Percentiles rank a stretch among this genome's conserved stretches.
phyloP scores from a whole-genome alignment of 2,329 filamentous ascomycete species.

The Amylocarpus encephaloides region DNA sequence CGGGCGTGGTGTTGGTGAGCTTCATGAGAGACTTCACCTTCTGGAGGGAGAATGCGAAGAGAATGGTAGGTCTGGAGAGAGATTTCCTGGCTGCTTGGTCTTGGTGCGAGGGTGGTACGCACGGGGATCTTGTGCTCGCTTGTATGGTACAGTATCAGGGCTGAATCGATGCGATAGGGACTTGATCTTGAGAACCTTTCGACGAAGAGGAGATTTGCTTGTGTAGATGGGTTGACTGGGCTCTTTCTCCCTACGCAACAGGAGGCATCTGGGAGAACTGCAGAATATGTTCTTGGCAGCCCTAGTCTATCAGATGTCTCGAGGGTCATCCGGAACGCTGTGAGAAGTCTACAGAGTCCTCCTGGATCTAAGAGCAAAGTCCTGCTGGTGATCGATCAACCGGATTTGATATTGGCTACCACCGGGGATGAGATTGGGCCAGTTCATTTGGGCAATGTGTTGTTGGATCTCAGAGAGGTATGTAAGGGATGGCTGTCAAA shows the following conservation, averaged over 20 bases:
- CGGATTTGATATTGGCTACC: conserved; percentile 58
- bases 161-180: conserved; percentile 41
- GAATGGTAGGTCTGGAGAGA: conserved; percentile 47
- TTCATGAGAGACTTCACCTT: conserved; percentile 74
- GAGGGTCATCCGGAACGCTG: conserved; percentile 16
- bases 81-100: not conserved
- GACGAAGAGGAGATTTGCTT: conserved; percentile 56
- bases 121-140: not conserved
- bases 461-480: conserved; percentile 59
- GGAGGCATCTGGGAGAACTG: not conserved
- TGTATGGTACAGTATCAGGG: not conserved
- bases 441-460: conserved; percentile 45
- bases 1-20: conserved; percentile 68
- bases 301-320: conserved; percentile 16
- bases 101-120: conserved; percentile 1
- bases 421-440: conserved; percentile 40
- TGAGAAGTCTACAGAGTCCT: conserved; percentile 13
- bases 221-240: conserved; percentile 58
- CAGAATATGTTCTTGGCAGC: conserved; percentile 14
- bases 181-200: conserved; percentile 60
- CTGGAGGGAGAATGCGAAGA: conserved; percentile 66
- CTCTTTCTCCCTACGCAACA: conserved; percentile 21
- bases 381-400: conserved; percentile 59
- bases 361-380: conserved; percentile 32
- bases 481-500: conserved; percentile 25